phyloP scores from a whole-genome alignment of 345 rosid genomes.

The Arabidopsis arenosa region DNA sequence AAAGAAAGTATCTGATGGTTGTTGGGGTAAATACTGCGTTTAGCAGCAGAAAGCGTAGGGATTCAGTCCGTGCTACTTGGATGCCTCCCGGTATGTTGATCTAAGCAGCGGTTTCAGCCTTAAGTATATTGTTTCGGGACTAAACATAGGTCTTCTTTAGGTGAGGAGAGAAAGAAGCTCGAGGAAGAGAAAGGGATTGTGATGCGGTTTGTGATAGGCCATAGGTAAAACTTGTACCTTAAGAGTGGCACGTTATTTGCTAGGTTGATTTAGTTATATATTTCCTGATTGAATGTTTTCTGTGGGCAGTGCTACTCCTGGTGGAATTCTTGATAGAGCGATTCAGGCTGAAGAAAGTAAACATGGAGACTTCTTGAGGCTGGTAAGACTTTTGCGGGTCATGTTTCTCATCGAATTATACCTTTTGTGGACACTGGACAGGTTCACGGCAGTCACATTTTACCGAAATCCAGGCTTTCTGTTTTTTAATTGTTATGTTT shows the following conservation, averaged over 20 bases:
- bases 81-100: slow-evolving; percentile 85
- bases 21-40: slow-evolving; percentile 93
- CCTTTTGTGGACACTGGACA: slow-evolving; percentile 1
- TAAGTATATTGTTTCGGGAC: slow-evolving; percentile 11
- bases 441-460: background rate
- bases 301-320: slow-evolving; percentile 74
- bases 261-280: background rate
- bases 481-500: background rate
- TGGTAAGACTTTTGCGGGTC: slow-evolving; percentile 54
- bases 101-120: background rate
- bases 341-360: slow-evolving; percentile 91
- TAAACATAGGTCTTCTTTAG: slow-evolving; percentile 48
- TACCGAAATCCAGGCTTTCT: background rate
- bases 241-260: background rate
- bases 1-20: slow-evolving; percentile 84
- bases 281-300: slow-evolving; percentile 13
- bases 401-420: background rate
- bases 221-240: slow-evolving; percentile 59
- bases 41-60: slow-evolving; percentile 94
- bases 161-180: slow-evolving; percentile 81
- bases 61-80: slow-evolving; percentile 95
- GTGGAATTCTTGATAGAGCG: slow-evolving; percentile 96
- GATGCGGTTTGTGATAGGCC: slow-evolving; percentile 95
- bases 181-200: slow-evolving; percentile 98
- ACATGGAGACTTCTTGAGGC: slow-evolving; percentile 96